A percentile compares a stretch with the other conserved stretches of the same genome.
Evolutionary conservation across 345 rosid genomes (phyloP).

Genomic region (Isatis tinctoria): DNA sequence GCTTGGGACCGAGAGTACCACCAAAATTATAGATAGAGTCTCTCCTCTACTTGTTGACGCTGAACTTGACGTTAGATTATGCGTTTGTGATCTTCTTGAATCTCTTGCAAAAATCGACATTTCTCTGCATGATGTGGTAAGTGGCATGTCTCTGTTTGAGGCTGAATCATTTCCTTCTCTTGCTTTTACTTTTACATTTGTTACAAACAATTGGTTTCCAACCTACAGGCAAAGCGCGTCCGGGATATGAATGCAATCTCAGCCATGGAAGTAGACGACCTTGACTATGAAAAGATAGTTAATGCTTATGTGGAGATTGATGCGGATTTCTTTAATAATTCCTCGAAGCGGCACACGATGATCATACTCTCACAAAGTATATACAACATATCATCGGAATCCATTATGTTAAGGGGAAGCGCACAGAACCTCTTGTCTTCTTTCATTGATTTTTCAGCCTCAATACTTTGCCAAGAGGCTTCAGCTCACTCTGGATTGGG

Average conservation of each 20-base stretch:
- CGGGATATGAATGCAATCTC: conserved; percentile 69
- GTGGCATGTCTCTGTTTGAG: conserved; percentile 12
- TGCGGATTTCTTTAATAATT: conserved; percentile 42
- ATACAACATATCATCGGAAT: conserved; percentile 71
- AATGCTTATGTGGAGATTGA: conserved; percentile 64
- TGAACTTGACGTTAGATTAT: conserved; percentile 53
- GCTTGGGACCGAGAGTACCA: conserved; percentile 43
- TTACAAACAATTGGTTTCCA: conserved; percentile 16
- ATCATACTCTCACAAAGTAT: conserved; percentile 75
- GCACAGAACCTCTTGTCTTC: conserved; percentile 66
- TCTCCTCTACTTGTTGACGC: conserved; percentile 68
- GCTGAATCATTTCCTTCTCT: conserved; percentile 1
- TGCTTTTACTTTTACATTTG: conserved; percentile 7
- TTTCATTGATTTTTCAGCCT: conserved; percentile 66
- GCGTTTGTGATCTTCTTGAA: conserved; percentile 66
- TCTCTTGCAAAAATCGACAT: conserved; percentile 64
- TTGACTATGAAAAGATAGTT: conserved; percentile 70
- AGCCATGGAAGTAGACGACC: conserved; percentile 63
- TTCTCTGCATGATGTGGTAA: conserved; percentile 62
- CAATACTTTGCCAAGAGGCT: conserved; percentile 40
- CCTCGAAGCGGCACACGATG: conserved; percentile 52
- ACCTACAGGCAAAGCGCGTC: conserved; percentile 63
- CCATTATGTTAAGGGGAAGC: conserved; percentile 63
- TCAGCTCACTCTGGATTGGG: conserved; percentile 21
- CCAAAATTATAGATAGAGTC: conserved; percentile 45